Conservation (phyloP, 495 filamentous ascomycete species). For the Neurospora sp. region DNA sequence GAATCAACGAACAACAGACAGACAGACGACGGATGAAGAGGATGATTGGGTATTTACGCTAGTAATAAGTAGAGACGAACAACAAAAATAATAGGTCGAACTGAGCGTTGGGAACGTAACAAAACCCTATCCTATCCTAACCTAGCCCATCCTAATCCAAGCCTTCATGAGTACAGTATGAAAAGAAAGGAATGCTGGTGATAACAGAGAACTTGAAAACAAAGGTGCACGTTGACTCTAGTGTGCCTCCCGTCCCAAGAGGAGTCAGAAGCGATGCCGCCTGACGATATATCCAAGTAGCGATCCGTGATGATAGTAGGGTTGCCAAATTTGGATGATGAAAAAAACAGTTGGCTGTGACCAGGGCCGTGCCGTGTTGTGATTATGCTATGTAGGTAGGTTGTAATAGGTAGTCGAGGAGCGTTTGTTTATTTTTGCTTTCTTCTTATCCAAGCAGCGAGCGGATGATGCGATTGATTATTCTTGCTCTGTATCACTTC, state of each 20-base stretch:
- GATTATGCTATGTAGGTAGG: not conserved
- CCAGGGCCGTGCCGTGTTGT: not conserved
- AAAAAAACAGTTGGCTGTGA: not conserved
- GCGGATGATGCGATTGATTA: conserved; percentile 1
- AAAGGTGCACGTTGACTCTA: not conserved
- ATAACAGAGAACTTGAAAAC: not conserved
- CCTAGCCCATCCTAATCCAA: not conserved
- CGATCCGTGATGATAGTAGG: not conserved
- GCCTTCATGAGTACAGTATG: not conserved
- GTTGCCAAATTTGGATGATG: not conserved
- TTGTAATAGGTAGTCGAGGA: not conserved
- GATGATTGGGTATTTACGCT: not conserved
- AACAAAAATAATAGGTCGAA: not conserved
- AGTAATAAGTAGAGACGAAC: not conserved
- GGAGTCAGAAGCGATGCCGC: not conserved
- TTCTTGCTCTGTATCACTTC: conserved; percentile 24
- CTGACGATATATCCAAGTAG: not conserved
- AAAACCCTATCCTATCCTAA: not conserved
- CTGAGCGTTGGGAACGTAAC: not conserved
- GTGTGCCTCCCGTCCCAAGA: not conserved
- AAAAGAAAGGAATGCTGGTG: not conserved
- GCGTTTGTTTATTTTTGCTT: not conserved
- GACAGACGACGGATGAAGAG: not conserved
- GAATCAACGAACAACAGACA: not conserved
- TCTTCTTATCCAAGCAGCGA: not conserved